Base-by-base conservation (phyloP, 805 yeast genomes). In the Sugiyamaella lignohabitans region DNA sequence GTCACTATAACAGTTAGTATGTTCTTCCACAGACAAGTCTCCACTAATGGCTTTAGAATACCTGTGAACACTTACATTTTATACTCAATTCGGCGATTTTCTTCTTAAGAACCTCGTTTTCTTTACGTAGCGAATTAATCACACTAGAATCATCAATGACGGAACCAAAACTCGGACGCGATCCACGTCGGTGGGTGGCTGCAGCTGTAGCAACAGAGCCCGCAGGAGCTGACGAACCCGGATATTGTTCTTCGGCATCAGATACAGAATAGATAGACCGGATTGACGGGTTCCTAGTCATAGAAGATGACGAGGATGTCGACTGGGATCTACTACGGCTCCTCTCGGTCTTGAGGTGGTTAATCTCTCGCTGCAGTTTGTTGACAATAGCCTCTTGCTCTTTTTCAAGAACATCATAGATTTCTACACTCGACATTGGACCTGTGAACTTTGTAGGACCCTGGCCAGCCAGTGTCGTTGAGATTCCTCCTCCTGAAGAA, bases 381-480 rank as follows among this genome's bases (percentile, higher is more conserved):
- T 82, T 65, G 17, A 82, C 88, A 20, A 82, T 79, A 2, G 84
- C 86, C 57, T 83, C 89, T 60, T 83, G 88, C 62, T 83, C 87
- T 44, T 79, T 70, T 56, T 83, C 89, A 80, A 83, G 50, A 18
- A 59, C 59, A 43, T 63, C 67, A 40, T 50, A 59, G 2, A 62
- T 76, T 30, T 60, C 60, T 2, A 52, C 59, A 19, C 32, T 29
- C n/a, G 36, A 40, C 38, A 23, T 23, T 8, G 53, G 50, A 19
- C 18, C 21, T 10, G 47, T 40, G 27, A 22, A 22, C 21, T 22
- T 36, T 23, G 23, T 44, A 27, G 38, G 49, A 27, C 11, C 17
- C 17, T 27, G 32, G 11, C 14, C 11, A 27, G 8, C 14, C 8
- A 14, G 14, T 8, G 8, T 27, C 8, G 32, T 27, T 14, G 32